phyloP scores from a whole-genome alignment of 306 rosid genomes.

The Notholithocarpus densiflorus region DNA sequence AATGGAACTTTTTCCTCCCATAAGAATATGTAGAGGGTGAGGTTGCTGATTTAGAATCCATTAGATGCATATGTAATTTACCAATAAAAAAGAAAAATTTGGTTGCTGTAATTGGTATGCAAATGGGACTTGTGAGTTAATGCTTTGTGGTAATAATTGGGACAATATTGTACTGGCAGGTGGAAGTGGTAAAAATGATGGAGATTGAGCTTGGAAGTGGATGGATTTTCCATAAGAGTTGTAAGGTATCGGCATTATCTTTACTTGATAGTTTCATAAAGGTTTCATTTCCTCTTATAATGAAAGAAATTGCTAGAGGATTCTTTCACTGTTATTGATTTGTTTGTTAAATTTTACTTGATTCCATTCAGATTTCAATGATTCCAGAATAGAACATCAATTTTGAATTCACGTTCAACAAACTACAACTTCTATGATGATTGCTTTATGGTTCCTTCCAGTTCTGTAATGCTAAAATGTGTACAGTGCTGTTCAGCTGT shows the following conservation, averaged over 20 bases:
- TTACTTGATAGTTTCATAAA: neutral
- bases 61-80: too few relatives aligned
- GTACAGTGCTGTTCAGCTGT: neutral
- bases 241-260: constrained; percentile 45
- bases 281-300: neutral
- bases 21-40: too few relatives aligned
- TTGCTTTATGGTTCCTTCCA: neutral
- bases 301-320: neutral
- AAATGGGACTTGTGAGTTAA: neutral
- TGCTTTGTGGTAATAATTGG: neutral
- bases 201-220: constrained; percentile 69
- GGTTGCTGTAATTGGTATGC: neutral
- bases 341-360: neutral
- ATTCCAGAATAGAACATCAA: neutral
- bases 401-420: neutral
- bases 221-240: constrained; percentile 62
- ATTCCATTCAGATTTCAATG: neutral
- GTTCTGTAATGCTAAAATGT: neutral
- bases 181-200: constrained; percentile 69
- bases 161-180: constrained; percentile 32
- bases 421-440: too few relatives aligned
- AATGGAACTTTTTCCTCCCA: too few relatives aligned
- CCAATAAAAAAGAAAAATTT: neutral
- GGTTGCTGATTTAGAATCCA: too few relatives aligned
- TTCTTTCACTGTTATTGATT: neutral